A percentile compares a stretch with the other conserved stretches of the same genome.
These are phyloP conservation scores for Eucalyptus regnans DNA, from an alignment of 345 rosid genomes.

Conservation along the genomic window DNA sequence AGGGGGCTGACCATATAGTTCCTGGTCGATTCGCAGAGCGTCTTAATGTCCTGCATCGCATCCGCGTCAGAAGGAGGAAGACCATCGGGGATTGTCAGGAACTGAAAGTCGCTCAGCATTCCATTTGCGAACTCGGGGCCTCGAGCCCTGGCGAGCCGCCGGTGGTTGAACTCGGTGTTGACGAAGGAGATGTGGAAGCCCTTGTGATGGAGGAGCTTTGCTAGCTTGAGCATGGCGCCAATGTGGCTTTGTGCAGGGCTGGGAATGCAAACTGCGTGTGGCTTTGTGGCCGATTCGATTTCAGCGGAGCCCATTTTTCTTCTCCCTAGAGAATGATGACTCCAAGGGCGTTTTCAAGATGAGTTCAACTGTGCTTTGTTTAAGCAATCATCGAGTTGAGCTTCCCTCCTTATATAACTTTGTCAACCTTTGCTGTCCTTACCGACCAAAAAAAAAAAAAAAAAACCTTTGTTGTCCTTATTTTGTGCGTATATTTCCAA, in stretches of 20 bases:
- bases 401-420: neutral
- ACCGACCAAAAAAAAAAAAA: no score
- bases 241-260: constrained; percentile 2
- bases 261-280: constrained; percentile 3
- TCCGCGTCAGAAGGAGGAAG: neutral
- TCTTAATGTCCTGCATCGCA: neutral
- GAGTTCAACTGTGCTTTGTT: neutral
- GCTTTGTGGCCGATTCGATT: neutral
- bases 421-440: neutral
- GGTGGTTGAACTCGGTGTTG: constrained; percentile 7
- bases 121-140: neutral
- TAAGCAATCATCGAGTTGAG: no score
- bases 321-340: neutral
- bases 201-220: constrained; percentile 3
- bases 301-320: neutral
- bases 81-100: constrained; percentile 1
- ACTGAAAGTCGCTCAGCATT: neutral
- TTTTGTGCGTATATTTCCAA: neutral
- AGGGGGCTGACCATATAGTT: neutral
- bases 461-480: neutral
- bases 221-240: neutral
- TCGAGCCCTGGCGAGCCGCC: neutral
- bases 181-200: constrained; percentile 11
- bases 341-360: no score
- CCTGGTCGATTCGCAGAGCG: neutral